These are phyloP conservation scores for Neospora caninum DNA, from an alignment of 169 alveolate species.

Conservation along the genomic window DNA sequence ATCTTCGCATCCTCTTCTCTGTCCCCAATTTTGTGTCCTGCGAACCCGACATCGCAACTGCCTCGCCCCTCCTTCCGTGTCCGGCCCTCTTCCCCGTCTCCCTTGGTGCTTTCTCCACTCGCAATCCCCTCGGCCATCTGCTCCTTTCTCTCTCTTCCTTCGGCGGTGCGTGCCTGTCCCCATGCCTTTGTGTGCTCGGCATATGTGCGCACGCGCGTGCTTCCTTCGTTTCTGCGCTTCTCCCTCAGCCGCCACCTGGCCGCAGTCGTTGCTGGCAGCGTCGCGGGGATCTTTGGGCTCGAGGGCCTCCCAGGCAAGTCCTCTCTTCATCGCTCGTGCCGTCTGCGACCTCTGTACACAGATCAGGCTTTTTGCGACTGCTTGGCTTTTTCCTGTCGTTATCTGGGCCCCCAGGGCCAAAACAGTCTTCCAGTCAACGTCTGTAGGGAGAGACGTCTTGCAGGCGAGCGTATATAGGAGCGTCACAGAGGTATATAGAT, in stretches of 20 bases:
- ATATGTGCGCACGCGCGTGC: background rate
- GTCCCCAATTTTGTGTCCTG: background rate
- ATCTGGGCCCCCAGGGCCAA: no score
- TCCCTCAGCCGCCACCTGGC: conserved; percentile 47
- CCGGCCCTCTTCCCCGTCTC: background rate
- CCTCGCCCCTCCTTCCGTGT: background rate
- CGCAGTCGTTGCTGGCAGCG: conserved; percentile 42
- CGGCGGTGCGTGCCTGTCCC: background rate
- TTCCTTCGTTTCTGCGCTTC: background rate
- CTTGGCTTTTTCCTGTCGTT: no score
- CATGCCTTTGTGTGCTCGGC: background rate
- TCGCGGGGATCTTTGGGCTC: conserved; percentile 56
- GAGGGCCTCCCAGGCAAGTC: conserved; percentile 41
- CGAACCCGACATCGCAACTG: background rate
- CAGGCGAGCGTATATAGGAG: no score
- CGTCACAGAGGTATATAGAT: no score
- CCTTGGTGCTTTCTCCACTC: no score
- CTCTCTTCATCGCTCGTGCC: no score
- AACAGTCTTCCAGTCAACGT: no score
- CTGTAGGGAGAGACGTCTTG: no score
- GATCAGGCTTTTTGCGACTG: no score
- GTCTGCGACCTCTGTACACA: no score
- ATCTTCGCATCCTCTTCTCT: background rate
- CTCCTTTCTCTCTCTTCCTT: background rate
- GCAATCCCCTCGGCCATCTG: no score